phyloP scores from a whole-genome alignment of 176 grass and related monocot genomes.

The Cenchrus americanus region DNA sequence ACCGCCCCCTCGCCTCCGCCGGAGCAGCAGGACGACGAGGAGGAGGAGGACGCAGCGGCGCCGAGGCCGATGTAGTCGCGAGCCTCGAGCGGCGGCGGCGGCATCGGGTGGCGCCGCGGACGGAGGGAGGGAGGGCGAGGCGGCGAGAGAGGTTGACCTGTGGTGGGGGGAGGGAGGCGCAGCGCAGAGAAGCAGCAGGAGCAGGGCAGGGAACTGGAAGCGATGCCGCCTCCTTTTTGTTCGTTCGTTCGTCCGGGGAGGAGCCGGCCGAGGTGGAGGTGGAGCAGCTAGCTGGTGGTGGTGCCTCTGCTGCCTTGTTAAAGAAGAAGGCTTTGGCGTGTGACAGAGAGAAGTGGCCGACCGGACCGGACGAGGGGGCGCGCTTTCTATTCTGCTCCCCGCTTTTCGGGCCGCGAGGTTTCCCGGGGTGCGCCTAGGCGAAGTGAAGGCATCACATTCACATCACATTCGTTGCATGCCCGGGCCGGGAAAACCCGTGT shows the following conservation, averaged over 20 bases:
- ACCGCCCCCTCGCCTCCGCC: not conserved
- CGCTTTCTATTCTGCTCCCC: constrained; percentile 43
- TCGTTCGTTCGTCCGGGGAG: constrained; percentile 18
- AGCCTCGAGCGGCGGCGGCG: constrained; percentile 45
- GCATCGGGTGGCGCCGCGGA: constrained; percentile 22
- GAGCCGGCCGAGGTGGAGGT: not conserved
- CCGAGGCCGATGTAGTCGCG: constrained; percentile 59
- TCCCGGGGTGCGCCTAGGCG: constrained; percentile 41
- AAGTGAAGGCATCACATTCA: not conserved
- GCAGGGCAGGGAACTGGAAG: not conserved
- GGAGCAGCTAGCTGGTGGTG: not conserved
- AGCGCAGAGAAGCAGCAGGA: not conserved
- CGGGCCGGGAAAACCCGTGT: not conserved
- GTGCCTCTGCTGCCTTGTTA: not conserved
- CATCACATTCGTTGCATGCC: not conserved
- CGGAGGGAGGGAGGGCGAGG: not conserved
- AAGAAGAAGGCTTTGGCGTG: not conserved
- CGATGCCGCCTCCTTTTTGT: constrained; percentile 2
- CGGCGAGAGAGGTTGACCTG: not conserved
- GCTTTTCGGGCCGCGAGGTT: constrained; percentile 31
- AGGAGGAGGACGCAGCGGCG: not conserved
- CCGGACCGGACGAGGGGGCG: constrained; percentile 43
- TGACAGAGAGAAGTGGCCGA: constrained; percentile 55
- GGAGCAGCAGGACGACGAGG: constrained; percentile 12
- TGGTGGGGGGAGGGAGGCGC: not conserved